These are phyloP conservation scores for Paramecium tetraurelia DNA, from an alignment of 73 alveolate genomes.

Conservation along the genomic window DNA sequence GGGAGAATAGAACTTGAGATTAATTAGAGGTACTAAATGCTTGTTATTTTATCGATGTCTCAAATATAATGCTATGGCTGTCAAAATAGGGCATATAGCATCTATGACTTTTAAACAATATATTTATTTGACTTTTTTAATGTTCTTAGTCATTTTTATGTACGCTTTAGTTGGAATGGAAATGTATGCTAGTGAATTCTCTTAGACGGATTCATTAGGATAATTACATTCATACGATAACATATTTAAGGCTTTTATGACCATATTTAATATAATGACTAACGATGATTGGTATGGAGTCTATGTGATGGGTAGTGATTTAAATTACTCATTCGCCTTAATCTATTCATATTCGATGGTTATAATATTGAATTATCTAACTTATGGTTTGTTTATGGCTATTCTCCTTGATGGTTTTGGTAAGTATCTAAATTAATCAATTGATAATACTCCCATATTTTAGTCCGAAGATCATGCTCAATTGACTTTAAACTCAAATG, in stretches of 20 bases:
- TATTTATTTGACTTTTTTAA: neutral
- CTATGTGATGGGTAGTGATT: neutral
- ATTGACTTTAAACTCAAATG: neutral
- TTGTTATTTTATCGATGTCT: constrained; percentile 2
- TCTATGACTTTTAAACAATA: neutral
- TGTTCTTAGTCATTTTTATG: neutral
- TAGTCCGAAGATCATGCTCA: neutral
- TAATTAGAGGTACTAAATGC: constrained; percentile 12
- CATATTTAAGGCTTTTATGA: constrained; percentile 1
- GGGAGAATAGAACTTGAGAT: neutral
- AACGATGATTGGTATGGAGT: constrained; percentile 50
- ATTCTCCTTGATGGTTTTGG: constrained; percentile 1
- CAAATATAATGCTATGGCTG: constrained; percentile 8
- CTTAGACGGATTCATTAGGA: neutral
- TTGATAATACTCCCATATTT: neutral
- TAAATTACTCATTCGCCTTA: neutral
- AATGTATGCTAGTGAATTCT: neutral
- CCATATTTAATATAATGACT: constrained; percentile 25
- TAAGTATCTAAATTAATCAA: neutral
- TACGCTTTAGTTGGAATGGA: constrained; percentile 23
- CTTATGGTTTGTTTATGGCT: constrained; percentile 42
- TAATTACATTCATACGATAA: constrained; percentile 19
- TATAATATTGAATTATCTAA: neutral
- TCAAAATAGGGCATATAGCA: neutral
- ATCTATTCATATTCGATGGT: constrained; percentile 5